These are phyloP conservation scores for Spathaspora jeffriesii DNA, from an alignment of 1,139 yeast species.

Conservation along the genomic window DNA sequence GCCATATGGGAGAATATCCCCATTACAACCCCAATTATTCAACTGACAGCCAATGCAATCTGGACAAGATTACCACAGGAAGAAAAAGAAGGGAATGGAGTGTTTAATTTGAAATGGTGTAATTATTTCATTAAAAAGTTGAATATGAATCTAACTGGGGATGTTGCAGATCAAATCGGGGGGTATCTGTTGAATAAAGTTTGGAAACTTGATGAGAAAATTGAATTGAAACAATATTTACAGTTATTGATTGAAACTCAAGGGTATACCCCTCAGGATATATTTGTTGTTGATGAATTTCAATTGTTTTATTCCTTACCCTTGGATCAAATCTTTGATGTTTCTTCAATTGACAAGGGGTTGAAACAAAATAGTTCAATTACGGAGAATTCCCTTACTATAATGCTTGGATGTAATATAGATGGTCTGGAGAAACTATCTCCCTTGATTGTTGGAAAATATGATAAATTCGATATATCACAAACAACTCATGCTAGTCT, in stretches of 20 bases:
- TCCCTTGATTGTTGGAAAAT: constrained; percentile 63
- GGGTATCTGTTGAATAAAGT: constrained; percentile 49
- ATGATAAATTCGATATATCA: constrained; percentile 53
- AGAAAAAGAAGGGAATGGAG: constrained; percentile 62
- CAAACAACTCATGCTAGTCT: constrained; percentile 32
- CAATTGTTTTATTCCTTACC: constrained; percentile 63
- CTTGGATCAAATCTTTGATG: constrained; percentile 57
- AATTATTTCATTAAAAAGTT: constrained; percentile 55
- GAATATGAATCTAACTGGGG: constrained; percentile 51
- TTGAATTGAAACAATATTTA: constrained; percentile 38
- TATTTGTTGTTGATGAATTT: constrained; percentile 64
- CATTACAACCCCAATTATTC: constrained; percentile 62
- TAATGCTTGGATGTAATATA: constrained; percentile 62
- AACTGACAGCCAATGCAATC: constrained; percentile 62
- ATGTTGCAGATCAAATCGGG: constrained; percentile 38
- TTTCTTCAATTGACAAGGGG: constrained; percentile 47
- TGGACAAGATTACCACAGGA: constrained; percentile 61
- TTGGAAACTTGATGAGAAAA: constrained; percentile 63
- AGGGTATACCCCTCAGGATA: constrained; percentile 51
- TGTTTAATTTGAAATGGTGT: constrained; percentile 68
- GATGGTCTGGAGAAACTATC: constrained; percentile 64
- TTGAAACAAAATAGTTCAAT: constrained; percentile 43
- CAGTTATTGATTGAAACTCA: constrained; percentile 27
- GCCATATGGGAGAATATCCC: constrained; percentile 70
- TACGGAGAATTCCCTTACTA: constrained; percentile 57